These are phyloP conservation scores for Dictyostelium capitatum DNA, from an alignment of 78 protist genomes.

Conservation along the genomic window DNA sequence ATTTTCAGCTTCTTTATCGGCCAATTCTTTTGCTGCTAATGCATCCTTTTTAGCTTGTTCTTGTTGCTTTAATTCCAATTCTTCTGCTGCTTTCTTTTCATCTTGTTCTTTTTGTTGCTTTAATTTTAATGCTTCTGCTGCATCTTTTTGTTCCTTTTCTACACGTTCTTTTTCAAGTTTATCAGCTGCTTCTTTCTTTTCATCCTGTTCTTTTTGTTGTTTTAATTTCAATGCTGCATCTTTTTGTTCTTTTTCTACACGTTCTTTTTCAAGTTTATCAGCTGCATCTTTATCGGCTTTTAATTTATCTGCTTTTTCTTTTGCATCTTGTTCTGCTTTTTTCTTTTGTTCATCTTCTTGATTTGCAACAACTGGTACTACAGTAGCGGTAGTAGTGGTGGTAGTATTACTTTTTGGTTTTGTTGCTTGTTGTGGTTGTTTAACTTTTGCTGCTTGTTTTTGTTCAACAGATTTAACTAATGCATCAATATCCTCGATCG, in stretches of 20 bases:
- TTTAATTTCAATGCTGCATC: neutral
- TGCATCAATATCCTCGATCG: slow-evolving; percentile 27
- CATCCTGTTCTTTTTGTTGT: too few relatives aligned
- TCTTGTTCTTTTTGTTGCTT: neutral
- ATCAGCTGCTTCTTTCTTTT: neutral
- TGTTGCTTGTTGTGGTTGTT: slow-evolving; percentile 5
- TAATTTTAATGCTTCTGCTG: slow-evolving; percentile 14
- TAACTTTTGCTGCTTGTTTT: neutral
- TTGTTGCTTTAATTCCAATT: neutral
- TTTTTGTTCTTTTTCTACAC: neutral
- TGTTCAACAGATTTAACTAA: slow-evolving; percentile 22
- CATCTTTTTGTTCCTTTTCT: neutral
- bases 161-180: neutral
- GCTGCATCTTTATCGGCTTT: slow-evolving; percentile 52
- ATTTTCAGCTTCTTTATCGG: neutral
- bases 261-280: neutral
- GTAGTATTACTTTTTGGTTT: slow-evolving; percentile 1
- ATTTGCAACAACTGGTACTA: slow-evolving; percentile 16
- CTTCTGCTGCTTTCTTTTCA: neutral
- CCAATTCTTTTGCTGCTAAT: neutral
- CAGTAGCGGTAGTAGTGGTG: neutral
- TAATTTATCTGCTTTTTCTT: slow-evolving; percentile 7
- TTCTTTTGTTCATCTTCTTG: neutral
- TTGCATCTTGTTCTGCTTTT: slow-evolving; percentile 9
- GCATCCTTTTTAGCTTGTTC: neutral